Conservation (phyloP, 2,329 filamentous ascomycete genomes). For the Phialophora verrucosa region DNA sequence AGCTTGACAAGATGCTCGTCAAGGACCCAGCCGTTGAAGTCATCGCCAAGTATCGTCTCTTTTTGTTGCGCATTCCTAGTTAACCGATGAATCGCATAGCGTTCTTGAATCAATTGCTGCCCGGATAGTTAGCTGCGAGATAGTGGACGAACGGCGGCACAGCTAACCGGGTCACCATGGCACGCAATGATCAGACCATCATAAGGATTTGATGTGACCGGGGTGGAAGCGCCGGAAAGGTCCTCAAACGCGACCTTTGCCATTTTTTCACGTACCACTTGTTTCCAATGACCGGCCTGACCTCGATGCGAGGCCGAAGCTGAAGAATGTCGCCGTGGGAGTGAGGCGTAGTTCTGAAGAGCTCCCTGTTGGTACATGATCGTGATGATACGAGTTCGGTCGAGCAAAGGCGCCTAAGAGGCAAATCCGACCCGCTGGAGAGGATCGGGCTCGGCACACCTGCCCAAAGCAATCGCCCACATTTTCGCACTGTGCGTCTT, state of each 20-base stretch:
- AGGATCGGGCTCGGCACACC: conserved; percentile 8
- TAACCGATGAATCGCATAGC: conserved; percentile 75
- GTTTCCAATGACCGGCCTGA: conserved; percentile 9
- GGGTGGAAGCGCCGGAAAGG: conserved; percentile 45
- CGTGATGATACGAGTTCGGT: not conserved
- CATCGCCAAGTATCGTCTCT: conserved; percentile 68
- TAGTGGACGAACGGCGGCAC: conserved; percentile 28
- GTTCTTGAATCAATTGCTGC: conserved; percentile 70
- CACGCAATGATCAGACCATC: conserved; percentile 73
- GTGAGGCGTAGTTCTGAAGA: not conserved
- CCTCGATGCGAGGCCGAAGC: conserved; percentile 11
- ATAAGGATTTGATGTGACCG: conserved; percentile 70
- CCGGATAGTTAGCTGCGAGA: conserved; percentile 19
- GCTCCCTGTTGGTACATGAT: not conserved
- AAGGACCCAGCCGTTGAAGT: conserved; percentile 73
- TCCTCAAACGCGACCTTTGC: conserved; percentile 45
- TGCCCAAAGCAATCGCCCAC: conserved; percentile 17
- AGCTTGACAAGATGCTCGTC: conserved; percentile 77
- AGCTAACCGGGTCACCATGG: conserved; percentile 66
- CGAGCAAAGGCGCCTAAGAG: not conserved
- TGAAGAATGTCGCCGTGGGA: not conserved
- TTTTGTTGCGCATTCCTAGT: conserved; percentile 78
- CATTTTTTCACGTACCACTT: conserved; percentile 32
- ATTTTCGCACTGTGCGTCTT: conserved; percentile 33
- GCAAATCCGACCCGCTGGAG: not conserved